Evolutionary conservation across 2,329 filamentous ascomycete species (phyloP).

Genomic region (Amesomyces nigricolor): DNA sequence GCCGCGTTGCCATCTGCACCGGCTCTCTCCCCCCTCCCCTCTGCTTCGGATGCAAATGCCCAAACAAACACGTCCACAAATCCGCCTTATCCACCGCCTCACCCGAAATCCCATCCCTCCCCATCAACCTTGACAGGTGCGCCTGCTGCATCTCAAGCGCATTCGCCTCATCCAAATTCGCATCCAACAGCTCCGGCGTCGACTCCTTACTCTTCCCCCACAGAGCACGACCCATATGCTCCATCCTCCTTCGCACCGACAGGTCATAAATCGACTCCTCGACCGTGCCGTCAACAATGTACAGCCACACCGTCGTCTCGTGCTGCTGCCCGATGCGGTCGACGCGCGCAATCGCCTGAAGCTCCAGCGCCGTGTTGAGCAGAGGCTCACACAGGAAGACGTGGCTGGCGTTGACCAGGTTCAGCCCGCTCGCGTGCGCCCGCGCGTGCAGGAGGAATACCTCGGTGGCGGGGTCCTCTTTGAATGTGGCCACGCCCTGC

Average conservation of each 20-base stretch:
- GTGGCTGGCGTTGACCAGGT: conserved; percentile 86
- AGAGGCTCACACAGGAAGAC: conserved; percentile 93
- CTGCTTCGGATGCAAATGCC: conserved; percentile 34
- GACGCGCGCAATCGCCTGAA: conserved; percentile 91
- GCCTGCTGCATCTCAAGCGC: conserved; percentile 75
- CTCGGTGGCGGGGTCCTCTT: conserved; percentile 64
- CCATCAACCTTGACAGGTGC: conserved; percentile 63
- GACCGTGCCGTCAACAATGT: conserved; percentile 83
- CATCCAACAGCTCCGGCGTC: conserved; percentile 48
- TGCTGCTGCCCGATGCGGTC: conserved; percentile 88
- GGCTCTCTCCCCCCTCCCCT: conserved; percentile 26
- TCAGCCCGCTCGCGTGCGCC: conserved; percentile 81
- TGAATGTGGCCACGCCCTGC: conserved; percentile 70
- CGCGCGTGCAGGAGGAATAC: conserved; percentile 87
- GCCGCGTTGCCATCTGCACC: conserved; percentile 33
- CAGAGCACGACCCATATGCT: conserved; percentile 58
- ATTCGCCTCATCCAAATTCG: conserved; percentile 73
- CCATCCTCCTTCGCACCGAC: conserved; percentile 70
- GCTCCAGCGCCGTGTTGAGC: conserved; percentile 85
- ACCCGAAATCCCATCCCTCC: conserved; percentile 63
- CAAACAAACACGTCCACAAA: conserved; percentile 86
- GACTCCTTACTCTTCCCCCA: conserved; percentile 38
- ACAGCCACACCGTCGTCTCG: conserved; percentile 91
- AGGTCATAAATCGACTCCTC: conserved; percentile 89
- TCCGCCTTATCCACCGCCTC: conserved; percentile 75